Conservation (phyloP, 2,329 filamentous ascomycete species). For the Aspergillus niger region DNA sequence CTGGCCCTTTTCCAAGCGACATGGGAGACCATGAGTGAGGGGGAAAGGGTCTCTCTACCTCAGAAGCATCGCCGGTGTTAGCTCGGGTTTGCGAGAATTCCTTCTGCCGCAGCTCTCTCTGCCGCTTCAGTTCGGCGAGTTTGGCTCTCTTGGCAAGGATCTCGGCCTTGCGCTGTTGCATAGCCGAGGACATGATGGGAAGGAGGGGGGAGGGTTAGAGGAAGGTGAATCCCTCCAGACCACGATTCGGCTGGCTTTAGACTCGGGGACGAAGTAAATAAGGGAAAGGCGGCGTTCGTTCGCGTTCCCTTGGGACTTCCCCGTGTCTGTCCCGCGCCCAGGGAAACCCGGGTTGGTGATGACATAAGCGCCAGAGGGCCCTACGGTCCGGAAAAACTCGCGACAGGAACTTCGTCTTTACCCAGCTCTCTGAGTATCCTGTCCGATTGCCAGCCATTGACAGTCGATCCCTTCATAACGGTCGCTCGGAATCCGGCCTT, state of each 20-base stretch:
- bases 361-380: slow-evolving; percentile 41
- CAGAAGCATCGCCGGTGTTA: slow-evolving; percentile 67
- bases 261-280: neutral
- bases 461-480: slow-evolving; percentile 36
- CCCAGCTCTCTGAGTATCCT: slow-evolving; percentile 27
- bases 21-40: neutral
- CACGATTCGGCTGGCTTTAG: neutral
- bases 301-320: neutral
- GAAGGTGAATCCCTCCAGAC: slow-evolving; percentile 8
- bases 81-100: slow-evolving; percentile 71
- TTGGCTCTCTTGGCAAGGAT: slow-evolving; percentile 96
- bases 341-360: slow-evolving; percentile 25
- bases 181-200: slow-evolving; percentile 35
- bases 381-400: slow-evolving; percentile 46
- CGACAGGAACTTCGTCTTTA: slow-evolving; percentile 43
- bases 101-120: slow-evolving; percentile 79
- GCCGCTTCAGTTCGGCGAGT: slow-evolving; percentile 91
- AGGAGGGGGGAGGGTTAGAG: slow-evolving; percentile 16
- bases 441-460: slow-evolving; percentile 41
- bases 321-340: slow-evolving; percentile 20
- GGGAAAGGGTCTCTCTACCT: slow-evolving; percentile 56
- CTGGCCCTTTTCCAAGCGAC: neutral
- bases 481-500: slow-evolving; percentile 33
- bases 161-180: slow-evolving; percentile 84
- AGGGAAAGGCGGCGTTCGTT: neutral